These are phyloP conservation scores for Pezicula radicicola DNA, from an alignment of 2,329 filamentous ascomycete species.

Conservation along the genomic window DNA sequence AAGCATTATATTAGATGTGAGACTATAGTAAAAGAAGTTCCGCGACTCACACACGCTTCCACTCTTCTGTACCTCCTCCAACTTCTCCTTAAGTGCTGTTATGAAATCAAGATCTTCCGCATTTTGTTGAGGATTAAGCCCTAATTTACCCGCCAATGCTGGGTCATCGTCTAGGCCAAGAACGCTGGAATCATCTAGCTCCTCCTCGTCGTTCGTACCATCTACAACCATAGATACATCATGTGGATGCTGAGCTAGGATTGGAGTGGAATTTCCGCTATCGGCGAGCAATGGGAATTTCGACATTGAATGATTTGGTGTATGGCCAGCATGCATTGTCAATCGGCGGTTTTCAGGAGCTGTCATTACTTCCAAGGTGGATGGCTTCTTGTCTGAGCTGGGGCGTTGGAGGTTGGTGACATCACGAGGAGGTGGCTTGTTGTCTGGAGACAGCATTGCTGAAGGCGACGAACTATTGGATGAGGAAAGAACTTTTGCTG, in stretches of 20 bases:
- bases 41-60: conserved; percentile 1
- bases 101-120: conserved; percentile 21
- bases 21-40: no score
- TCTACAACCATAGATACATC: conserved; percentile 2
- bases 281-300: conserved; percentile 42
- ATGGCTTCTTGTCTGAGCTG: conserved; percentile 2
- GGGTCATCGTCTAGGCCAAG: conserved; percentile 14
- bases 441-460: conserved; percentile 19
- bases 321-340: conserved; percentile 62
- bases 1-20: no score
- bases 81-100: conserved; percentile 17
- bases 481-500: conserved; percentile 24
- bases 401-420: conserved; percentile 4
- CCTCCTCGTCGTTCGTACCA: background rate
- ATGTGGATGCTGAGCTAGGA: conserved; percentile 11
- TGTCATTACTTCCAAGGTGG: conserved; percentile 15
- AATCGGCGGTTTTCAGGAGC: conserved; percentile 44
- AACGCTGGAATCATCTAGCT: conserved; percentile 9
- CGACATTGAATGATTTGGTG: conserved; percentile 53
- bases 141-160: conserved; percentile 20
- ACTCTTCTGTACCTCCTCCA: conserved; percentile 19
- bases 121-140: conserved; percentile 16
- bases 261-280: conserved; percentile 24
- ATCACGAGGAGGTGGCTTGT: conserved; percentile 13
- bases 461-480: conserved; percentile 14